These are phyloP conservation scores for Aphanomyces astaci DNA, from an alignment of 352 stramenopile genomes.

Conservation along the genomic window DNA sequence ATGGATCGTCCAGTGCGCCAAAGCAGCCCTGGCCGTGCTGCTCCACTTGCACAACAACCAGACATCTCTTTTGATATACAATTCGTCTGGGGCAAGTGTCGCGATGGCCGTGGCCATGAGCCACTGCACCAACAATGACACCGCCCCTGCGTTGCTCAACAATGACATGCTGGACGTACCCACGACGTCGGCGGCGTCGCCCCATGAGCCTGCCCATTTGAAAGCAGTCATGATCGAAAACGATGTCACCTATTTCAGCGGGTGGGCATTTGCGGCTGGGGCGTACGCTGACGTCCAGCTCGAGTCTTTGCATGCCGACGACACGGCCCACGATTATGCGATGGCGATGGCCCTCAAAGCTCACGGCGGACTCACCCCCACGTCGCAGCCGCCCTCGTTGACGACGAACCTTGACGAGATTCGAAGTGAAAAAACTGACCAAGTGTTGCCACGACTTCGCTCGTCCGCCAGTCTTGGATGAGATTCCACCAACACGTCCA, in stretches of 20 bases:
- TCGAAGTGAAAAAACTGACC: too few species aligned
- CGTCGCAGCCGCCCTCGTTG: too few species aligned
- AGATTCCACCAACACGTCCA: too few species aligned
- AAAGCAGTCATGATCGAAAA: not conserved
- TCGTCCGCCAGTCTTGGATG: too few species aligned
- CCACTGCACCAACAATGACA: not conserved
- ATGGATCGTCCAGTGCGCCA: constrained; percentile 1
- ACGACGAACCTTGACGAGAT: too few species aligned
- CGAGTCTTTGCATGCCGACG: not conserved
- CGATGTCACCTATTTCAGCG: not conserved
- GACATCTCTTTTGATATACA: not conserved
- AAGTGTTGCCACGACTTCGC: too few species aligned
- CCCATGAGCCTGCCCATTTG: not conserved
- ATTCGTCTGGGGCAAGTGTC: not conserved
- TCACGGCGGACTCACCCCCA: not conserved
- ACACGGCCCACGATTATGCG: not conserved
- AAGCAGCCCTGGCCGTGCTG: not conserved
- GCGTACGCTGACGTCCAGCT: not conserved
- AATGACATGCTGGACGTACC: constrained; percentile 1
- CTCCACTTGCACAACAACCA: not conserved
- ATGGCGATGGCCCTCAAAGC: not conserved
- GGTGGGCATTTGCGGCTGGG: not conserved
- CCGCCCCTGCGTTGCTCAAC: not conserved
- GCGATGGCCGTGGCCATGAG: not conserved
- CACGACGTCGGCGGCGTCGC: not conserved